Conservation (phyloP, 2,329 filamentous ascomycete species). For the Hymenoscyphus fraxineus region DNA sequence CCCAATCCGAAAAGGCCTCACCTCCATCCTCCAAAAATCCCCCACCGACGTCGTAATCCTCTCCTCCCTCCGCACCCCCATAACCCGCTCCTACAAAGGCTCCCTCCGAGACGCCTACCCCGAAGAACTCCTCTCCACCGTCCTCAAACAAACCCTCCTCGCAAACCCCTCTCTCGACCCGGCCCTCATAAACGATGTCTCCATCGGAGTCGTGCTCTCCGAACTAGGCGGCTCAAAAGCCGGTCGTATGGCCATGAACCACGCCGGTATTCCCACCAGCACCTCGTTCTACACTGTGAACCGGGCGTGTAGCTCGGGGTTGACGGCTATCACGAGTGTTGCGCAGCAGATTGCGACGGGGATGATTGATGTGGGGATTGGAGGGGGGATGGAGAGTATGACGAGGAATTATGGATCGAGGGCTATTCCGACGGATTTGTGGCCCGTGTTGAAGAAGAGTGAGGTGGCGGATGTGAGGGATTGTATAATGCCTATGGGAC, state of each 20-base stretch:
- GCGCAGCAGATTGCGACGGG: slow-evolving; percentile 73
- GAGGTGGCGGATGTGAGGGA: slow-evolving; percentile 68
- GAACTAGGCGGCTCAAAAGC: slow-evolving; percentile 90
- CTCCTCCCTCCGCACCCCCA: slow-evolving; percentile 82
- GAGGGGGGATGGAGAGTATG: slow-evolving; percentile 95
- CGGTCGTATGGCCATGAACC: slow-evolving; percentile 84
- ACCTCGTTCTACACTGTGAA: slow-evolving; percentile 85
- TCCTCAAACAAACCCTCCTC: slow-evolving; percentile 63
- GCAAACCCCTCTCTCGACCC: slow-evolving; percentile 71
- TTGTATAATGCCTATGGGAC: slow-evolving; percentile 91
- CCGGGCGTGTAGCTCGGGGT: slow-evolving; percentile 74
- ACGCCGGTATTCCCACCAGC: slow-evolving; percentile 69
- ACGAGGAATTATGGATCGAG: slow-evolving; percentile 80
- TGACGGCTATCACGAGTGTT: slow-evolving; percentile 72
- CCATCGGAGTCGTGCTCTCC: slow-evolving; percentile 82
- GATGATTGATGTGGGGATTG: slow-evolving; percentile 70
- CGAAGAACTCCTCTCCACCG: slow-evolving; percentile 75
- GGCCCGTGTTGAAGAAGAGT: slow-evolving; percentile 67
- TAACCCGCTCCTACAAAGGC: slow-evolving; percentile 80
- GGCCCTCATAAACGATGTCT: slow-evolving; percentile 70
- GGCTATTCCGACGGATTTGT: slow-evolving; percentile 80
- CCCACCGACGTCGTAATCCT: slow-evolving; percentile 84
- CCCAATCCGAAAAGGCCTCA: slow-evolving; percentile 60
- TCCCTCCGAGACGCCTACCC: slow-evolving; percentile 84
- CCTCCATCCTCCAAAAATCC: slow-evolving; percentile 72